These are phyloP conservation scores for Taphrina pruni DNA, from an alignment of 1,139 yeast species.

Conservation along the genomic window DNA sequence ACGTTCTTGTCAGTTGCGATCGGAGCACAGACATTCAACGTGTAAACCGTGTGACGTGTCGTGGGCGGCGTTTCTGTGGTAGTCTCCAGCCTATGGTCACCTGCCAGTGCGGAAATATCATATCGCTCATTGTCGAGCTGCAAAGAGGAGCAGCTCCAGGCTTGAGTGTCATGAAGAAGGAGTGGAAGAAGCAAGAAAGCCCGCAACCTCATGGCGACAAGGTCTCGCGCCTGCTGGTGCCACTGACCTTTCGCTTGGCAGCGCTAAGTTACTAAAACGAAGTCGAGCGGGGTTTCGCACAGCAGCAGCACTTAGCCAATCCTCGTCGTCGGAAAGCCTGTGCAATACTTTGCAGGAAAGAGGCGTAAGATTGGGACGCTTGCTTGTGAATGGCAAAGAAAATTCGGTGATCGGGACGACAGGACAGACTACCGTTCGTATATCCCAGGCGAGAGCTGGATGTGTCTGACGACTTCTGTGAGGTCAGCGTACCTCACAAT, in stretches of 20 bases:
- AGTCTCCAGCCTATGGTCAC: constrained; percentile 55
- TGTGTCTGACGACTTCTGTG: too few relatives aligned
- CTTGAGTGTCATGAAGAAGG: background rate
- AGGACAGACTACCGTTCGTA: too few relatives aligned
- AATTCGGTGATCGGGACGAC: too few relatives aligned
- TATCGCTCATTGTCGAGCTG: constrained; percentile 55
- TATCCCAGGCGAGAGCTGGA: too few relatives aligned
- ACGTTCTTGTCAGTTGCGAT: constrained; percentile 50
- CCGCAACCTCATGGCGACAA: background rate
- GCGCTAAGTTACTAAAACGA: background rate
- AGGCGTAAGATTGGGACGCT: too few relatives aligned
- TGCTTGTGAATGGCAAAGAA: too few relatives aligned
- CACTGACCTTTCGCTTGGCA: background rate
- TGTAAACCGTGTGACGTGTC: constrained; percentile 66
- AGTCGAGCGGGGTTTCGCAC: too few relatives aligned
- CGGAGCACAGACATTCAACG: constrained; percentile 68
- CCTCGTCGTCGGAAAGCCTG: too few relatives aligned
- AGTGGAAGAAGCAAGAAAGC: background rate
- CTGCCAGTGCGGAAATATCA: constrained; percentile 56
- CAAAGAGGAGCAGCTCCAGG: constrained; percentile 18
- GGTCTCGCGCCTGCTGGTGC: background rate
- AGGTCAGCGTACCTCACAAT: too few relatives aligned
- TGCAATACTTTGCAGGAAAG: too few relatives aligned
- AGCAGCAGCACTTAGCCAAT: too few relatives aligned
- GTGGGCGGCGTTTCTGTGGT: constrained; percentile 79